Evolutionary conservation across 345 rosid species (phyloP).

Genomic region (Aquilaria sinensis): DNA sequence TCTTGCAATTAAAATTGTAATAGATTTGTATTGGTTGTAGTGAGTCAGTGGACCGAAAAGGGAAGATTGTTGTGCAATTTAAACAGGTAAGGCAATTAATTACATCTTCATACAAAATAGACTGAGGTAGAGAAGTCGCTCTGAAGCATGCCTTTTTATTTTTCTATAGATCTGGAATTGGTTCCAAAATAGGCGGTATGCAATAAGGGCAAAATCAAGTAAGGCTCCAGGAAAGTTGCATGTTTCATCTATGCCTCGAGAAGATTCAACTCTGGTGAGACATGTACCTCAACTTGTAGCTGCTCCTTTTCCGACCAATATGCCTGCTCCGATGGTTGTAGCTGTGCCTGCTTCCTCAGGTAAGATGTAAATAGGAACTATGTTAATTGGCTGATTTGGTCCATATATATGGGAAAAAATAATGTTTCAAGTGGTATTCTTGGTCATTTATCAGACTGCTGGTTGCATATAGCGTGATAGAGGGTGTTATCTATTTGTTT

Average conservation of each 20-base stretch:
- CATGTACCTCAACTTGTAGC: conserved; percentile 53
- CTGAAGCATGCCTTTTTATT: background rate
- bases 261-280: conserved; percentile 53
- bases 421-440: too few species aligned
- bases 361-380: conserved; percentile 12
- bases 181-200: conserved; percentile 98
- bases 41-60: conserved; percentile 72
- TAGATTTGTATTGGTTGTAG: conserved; percentile 33
- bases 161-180: conserved; percentile 85
- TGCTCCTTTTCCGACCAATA: conserved; percentile 40
- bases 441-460: too few species aligned
- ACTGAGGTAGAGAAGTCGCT: conserved; percentile 2
- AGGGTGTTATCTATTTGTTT: too few species aligned
- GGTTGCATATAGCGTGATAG: too few species aligned
- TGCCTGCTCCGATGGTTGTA: conserved; percentile 40
- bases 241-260: conserved; percentile 60
- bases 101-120: conserved; percentile 9
- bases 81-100: conserved; percentile 61
- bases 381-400: too few species aligned
- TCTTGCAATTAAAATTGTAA: conserved; percentile 5
- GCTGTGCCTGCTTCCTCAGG: conserved; percentile 51
- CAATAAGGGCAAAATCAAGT: conserved; percentile 75
- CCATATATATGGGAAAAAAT: too few species aligned
- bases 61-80: conserved; percentile 81
- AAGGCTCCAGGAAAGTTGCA: conserved; percentile 80